Conservation (phyloP, 805 yeast species). For the Cyberlindnera subsufficiens region DNA sequence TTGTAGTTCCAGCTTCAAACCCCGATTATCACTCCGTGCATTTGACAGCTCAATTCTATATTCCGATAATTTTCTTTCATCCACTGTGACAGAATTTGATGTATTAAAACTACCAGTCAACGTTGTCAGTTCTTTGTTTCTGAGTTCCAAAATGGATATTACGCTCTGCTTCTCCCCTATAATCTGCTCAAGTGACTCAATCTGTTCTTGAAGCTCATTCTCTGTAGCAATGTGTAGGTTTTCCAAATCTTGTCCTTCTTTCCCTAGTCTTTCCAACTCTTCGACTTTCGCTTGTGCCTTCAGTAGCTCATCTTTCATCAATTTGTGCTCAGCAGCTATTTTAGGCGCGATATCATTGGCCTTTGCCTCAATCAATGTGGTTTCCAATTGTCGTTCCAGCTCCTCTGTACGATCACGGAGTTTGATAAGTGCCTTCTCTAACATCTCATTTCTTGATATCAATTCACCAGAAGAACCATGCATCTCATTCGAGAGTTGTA, state of each 20-base stretch:
- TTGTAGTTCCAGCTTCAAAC: not conserved
- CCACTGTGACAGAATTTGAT: not conserved
- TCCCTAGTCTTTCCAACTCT: slow-evolving; percentile 45
- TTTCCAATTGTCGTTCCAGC: slow-evolving; percentile 27
- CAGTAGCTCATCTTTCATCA: slow-evolving; percentile 29
- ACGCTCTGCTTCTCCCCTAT: slow-evolving; percentile 12
- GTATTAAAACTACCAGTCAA: not conserved
- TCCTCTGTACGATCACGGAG: slow-evolving; percentile 26
- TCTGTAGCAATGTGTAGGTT: slow-evolving; percentile 37
- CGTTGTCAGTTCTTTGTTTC: slow-evolving; percentile 17
- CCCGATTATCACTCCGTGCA: slow-evolving; percentile 2
- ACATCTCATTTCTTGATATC: slow-evolving; percentile 27
- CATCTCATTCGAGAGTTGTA: slow-evolving; percentile 12
- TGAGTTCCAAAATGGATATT: slow-evolving; percentile 6
- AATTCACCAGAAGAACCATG: slow-evolving; percentile 4
- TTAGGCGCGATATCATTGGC: slow-evolving; percentile 29
- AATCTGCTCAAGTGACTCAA: slow-evolving; percentile 23
- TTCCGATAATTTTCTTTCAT: slow-evolving; percentile 3
- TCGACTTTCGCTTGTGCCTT: slow-evolving; percentile 31
- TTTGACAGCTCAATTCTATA: slow-evolving; percentile 1
- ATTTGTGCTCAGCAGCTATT: slow-evolving; percentile 28
- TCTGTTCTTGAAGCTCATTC: slow-evolving; percentile 34
- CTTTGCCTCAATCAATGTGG: slow-evolving; percentile 18
- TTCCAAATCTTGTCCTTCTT: slow-evolving; percentile 44
- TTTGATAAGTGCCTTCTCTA: slow-evolving; percentile 37